phyloP scores from a whole-genome alignment of 164 flowering plant species.

The Brasenia schreberi region DNA sequence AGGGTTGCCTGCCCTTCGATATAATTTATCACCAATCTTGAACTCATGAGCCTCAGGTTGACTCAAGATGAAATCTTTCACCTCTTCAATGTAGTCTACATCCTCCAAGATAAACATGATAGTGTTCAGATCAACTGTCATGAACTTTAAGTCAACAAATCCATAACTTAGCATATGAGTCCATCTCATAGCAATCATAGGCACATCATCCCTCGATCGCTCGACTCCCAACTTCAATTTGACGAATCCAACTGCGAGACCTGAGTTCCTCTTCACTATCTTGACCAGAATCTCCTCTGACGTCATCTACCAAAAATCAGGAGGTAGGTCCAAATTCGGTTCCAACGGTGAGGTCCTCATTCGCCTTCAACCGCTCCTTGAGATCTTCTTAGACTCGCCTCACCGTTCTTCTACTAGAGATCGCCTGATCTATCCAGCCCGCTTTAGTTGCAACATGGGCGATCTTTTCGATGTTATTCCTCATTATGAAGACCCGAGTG shows the following conservation, averaged over 20 bases:
- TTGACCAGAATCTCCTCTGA: slow-evolving; percentile 41
- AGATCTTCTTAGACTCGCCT: slow-evolving; percentile 29
- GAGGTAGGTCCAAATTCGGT: slow-evolving; percentile 36
- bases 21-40: slow-evolving; percentile 77
- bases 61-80: slow-evolving; percentile 62
- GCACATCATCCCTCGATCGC: slow-evolving; percentile 53
- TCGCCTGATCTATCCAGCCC: slow-evolving; percentile 30
- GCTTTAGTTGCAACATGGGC: slow-evolving; percentile 22
- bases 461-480: slow-evolving; percentile 45
- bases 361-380: slow-evolving; percentile 46
- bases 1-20: slow-evolving; percentile 82
- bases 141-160: slow-evolving; percentile 44
- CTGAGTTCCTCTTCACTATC: slow-evolving; percentile 52
- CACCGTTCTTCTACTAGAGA: slow-evolving; percentile 14
- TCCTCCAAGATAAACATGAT: slow-evolving; percentile 75
- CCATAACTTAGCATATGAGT: slow-evolving; percentile 65
- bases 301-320: slow-evolving; percentile 42
- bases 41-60: slow-evolving; percentile 90
- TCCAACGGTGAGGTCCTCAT: slow-evolving; percentile 29
- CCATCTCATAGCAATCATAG: slow-evolving; percentile 81
- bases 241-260: slow-evolving; percentile 67
- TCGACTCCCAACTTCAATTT: slow-evolving; percentile 68
- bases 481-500: slow-evolving; percentile 50
- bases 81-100: slow-evolving; percentile 40
- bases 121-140: slow-evolving; percentile 58